Percentiles rank a stretch among this genome's conserved stretches.
Conservation (phyloP, 805 yeast species). For the Cyberlindnera samutprakarnensis region DNA sequence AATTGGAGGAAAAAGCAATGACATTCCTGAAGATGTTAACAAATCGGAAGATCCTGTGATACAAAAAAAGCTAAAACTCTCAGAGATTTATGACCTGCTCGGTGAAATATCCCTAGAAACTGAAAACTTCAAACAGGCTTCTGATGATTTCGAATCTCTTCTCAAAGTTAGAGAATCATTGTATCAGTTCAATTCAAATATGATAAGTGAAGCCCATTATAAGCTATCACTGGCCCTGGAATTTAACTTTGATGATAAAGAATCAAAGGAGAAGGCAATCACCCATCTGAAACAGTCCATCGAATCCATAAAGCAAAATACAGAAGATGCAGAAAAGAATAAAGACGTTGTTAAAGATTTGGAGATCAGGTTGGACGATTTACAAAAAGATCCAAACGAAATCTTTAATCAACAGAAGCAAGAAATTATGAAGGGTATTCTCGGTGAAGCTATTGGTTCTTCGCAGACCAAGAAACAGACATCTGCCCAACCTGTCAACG, state of each 20-base stretch:
- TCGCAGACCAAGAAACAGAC: constrained; percentile 20
- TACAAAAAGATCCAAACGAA: constrained; percentile 42
- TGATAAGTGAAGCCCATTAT: constrained; percentile 73
- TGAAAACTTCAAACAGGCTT: constrained; percentile 78
- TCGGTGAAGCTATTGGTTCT: constrained; percentile 36
- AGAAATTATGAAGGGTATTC: constrained; percentile 46
- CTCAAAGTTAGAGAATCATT: constrained; percentile 46
- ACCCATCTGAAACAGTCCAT: constrained; percentile 49
- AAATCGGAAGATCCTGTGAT: constrained; percentile 27
- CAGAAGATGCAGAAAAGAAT: constrained; percentile 28
- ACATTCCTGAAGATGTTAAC: constrained; percentile 13
- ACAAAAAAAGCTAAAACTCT: constrained; percentile 42
- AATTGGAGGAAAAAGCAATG: constrained; percentile 18
- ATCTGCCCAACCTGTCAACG: constrained; percentile 39
- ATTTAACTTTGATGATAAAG: constrained; percentile 48
- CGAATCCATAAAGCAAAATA: constrained; percentile 30
- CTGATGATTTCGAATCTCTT: constrained; percentile 55
- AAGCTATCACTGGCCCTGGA: constrained; percentile 76
- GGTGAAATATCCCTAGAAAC: constrained; percentile 91
- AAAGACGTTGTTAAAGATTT: constrained; percentile 49
- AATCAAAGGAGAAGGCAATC: constrained; percentile 41
- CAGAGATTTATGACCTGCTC: constrained; percentile 68
- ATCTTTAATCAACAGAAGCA: constrained; percentile 43
- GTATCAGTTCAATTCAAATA: constrained; percentile 41
- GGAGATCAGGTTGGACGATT: constrained; percentile 46